Evolutionary conservation across 306 rosid species (phyloP), one percentile per base, ranked within the genome.

Genomic region (Pyrus betulifolia): DNA sequence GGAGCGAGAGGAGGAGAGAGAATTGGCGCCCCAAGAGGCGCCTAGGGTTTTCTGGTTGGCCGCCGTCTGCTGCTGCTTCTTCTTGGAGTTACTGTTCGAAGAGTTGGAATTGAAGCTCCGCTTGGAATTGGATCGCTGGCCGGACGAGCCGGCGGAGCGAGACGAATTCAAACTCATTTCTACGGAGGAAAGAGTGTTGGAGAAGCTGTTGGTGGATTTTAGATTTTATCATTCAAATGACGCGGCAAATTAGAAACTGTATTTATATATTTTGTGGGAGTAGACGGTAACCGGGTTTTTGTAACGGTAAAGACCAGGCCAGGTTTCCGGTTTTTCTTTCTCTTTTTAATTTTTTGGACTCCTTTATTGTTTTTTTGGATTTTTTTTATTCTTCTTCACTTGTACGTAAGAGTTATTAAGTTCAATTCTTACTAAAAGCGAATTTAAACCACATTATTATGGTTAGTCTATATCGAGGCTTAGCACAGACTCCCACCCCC

Each of bases 11-110:
- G 90, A 78, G 2, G 96, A 83, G 76, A 38, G 42, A 38, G 42
- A 38, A 38, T 38, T 38, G 42, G 42, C 42, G 9, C 42, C 42
- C 42, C 42, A 38, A 38, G 42, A 38, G 42, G 9, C 42, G 42
- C 42, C 96, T 82, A 92, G 89, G 90, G 93, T 87, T 91, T 89
- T 89, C 92, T 92, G 91, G 78, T 82, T 81, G 80, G 80, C 51
- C 60, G 30, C 79, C 54, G 19, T 49, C 54, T 13, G 52, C 52
- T 64, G 82, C 62, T 80, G 86, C 77, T 84, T 86, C 79, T 81
- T 82, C 63, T 10, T 38, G 23, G 44, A 69, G 27, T 27, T 46
- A 38, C 44, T 67, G 49, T 70, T 71, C 74, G 88, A 82, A 69
- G 77, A 84, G 68, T 72, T 74, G 28, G 91, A 81, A 78, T 80